Percentiles rank a stretch among this genome's conserved stretches.
These are phyloP conservation scores for Leccinum pellstonianum DNA, from an alignment of 768 basidiomycete genomes.

Conservation along the genomic window DNA sequence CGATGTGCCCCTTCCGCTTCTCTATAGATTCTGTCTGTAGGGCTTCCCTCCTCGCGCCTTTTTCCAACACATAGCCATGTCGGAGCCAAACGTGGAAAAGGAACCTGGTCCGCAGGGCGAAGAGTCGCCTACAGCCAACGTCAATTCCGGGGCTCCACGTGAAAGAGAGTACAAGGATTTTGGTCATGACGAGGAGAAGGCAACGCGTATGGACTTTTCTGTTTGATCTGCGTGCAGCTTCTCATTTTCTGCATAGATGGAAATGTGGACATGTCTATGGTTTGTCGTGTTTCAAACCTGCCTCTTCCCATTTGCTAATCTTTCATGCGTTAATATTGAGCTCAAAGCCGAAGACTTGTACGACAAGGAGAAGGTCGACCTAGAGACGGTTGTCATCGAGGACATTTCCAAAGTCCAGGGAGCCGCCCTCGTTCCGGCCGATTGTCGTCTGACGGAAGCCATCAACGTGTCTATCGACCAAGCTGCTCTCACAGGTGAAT, in stretches of 20 bases:
- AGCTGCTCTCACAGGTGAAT: constrained; percentile 97
- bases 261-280: constrained; percentile 82
- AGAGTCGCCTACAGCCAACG: constrained; percentile 36
- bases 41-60: constrained; percentile 33
- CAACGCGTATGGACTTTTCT: constrained; percentile 54
- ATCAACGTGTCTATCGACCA: constrained; percentile 99
- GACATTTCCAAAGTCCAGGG: constrained; percentile 74
- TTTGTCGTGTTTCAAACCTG: constrained; percentile 32
- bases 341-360: constrained; percentile 92
- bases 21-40: constrained; percentile 32
- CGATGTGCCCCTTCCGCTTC: constrained; percentile 6
- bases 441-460: constrained; percentile 94
- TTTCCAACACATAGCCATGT: constrained; percentile 49
- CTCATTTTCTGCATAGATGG: constrained; percentile 52
- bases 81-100: constrained; percentile 54
- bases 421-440: constrained; percentile 83
- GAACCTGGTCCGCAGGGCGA: constrained; percentile 61
- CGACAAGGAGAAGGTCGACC: constrained; percentile 98
- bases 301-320: background rate
- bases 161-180: constrained; percentile 91
- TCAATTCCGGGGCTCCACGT: constrained; percentile 39
- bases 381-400: constrained; percentile 94
- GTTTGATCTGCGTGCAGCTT: background rate
- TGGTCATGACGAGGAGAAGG: constrained; percentile 65
- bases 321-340: constrained; percentile 53